Evolutionary conservation across 129 eudicot species (phyloP), one percentile per base, ranked within the genome.

Genomic region (Flaveria robusta): DNA sequence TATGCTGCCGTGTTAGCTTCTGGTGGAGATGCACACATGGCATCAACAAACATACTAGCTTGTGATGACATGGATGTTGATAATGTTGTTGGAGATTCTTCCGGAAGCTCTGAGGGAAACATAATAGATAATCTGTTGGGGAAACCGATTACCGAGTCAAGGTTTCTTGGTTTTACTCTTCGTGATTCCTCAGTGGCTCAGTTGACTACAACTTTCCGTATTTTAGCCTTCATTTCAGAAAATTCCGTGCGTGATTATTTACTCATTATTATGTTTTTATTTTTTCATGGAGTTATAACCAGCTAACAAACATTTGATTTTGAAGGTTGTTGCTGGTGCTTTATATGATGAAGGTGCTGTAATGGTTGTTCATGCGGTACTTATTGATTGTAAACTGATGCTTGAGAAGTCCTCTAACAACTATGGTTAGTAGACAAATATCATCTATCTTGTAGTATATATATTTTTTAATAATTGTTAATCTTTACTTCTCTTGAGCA

Each of bases 1-100:
- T 95, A 95, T 77, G 88, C 92, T 84, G 97, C 99, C 64, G 84
- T 95, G 54, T 82, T 95, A 79, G 96, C 99, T 70, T 95, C 99
- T 66, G 97, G 97, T 51, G 96, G 99, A 75, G 99, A 95, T 79
- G 96, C 91, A 52, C 96, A 89, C 79, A 86, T 95, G 86, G 88
- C 96, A 9, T 82, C 97, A 39, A 79, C 96, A 42, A 91, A 88
- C 79, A 86, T 86, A 70, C 66, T 95, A 68, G 87, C 96, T 66
- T 91, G 91, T 79, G 99, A 95, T 74, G 86, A 86, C 65, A 83
- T 89, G 90, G 97, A 95, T 71, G 92, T 87, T 19, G 99, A 95
- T 64, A 89, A 88, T 78, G 89, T 85, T 70, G 92, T 85, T 60
- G 96, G 92, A 39, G 94, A 91, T 89, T 75, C 79, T 84, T 87